Conservation (phyloP, 495 filamentous ascomycete genomes). For the Penicillium longicatenatum region DNA sequence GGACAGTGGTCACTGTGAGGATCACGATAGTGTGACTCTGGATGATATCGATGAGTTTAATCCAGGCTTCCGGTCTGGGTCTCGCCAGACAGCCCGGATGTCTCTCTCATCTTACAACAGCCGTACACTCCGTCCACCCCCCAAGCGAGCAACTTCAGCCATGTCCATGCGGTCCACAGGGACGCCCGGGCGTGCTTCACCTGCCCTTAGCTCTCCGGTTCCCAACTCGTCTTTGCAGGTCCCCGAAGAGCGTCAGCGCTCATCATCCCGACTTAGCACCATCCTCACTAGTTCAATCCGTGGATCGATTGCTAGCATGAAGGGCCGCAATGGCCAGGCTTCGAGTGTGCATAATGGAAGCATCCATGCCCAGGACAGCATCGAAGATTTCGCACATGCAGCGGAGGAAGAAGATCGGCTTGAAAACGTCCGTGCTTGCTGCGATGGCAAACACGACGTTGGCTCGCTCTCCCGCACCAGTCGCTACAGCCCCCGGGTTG, state of each 20-base stretch:
- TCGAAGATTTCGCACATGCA: conserved; percentile 77
- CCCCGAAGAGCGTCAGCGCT: conserved; percentile 41
- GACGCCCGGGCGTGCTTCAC: conserved; percentile 45
- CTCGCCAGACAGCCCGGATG: conserved; percentile 56
- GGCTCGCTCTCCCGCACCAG: conserved; percentile 50
- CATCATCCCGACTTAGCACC: conserved; percentile 46
- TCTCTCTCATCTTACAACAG: conserved; percentile 86
- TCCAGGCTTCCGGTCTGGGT: conserved; percentile 59
- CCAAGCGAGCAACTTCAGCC: conserved; percentile 51
- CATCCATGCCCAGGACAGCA: conserved; percentile 68
- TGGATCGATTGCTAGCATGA: conserved; percentile 45
- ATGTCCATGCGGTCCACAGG: conserved; percentile 48
- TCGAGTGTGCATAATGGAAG: conserved; percentile 68
- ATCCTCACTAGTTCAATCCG: conserved; percentile 49
- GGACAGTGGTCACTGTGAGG: conserved; percentile 56
- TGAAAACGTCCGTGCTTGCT: conserved; percentile 96
- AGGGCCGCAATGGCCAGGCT: conserved; percentile 39
- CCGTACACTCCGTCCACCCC: conserved; percentile 60
- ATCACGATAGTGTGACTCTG: conserved; percentile 61
- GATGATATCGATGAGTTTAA: conserved; percentile 94
- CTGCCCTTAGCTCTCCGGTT: conserved; percentile 44
- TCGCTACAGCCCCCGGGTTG: conserved; percentile 44
- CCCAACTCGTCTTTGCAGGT: conserved; percentile 44
- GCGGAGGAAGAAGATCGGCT: conserved; percentile 74
- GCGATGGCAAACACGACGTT: conserved; percentile 77